phyloP scores from a whole-genome alignment of 139 green algal genomes.

The Helicosporidium sp. region DNA sequence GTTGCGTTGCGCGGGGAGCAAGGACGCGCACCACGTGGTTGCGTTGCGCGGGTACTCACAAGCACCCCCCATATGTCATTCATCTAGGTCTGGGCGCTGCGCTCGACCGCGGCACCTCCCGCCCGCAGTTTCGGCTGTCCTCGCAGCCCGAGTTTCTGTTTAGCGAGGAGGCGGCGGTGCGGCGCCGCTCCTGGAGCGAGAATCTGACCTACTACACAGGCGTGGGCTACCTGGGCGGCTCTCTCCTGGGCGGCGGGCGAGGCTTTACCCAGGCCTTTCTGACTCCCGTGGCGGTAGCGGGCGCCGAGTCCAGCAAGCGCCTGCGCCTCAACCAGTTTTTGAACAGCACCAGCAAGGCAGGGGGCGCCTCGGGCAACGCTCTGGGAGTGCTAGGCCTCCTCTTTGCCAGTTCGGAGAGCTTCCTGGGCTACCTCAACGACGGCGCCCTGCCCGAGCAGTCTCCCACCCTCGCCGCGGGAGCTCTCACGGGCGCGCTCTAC shows the following conservation, averaged over 20 bases:
- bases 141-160: slow-evolving; percentile 72
- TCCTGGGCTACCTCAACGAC: slow-evolving; percentile 34
- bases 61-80: background rate
- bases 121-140: slow-evolving; percentile 45
- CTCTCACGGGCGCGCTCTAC: slow-evolving; percentile 45
- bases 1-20: no score
- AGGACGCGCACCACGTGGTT: no score
- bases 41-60: background rate
- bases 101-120: no score
- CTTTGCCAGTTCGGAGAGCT: slow-evolving; percentile 43
- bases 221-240: slow-evolving; percentile 58
- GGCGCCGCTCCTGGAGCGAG: slow-evolving; percentile 54
- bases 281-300: slow-evolving; percentile 13
- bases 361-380: slow-evolving; percentile 48
- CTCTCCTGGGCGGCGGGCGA: slow-evolving; percentile 23
- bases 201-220: slow-evolving; percentile 83
- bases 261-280: slow-evolving; percentile 15
- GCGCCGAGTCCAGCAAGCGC: slow-evolving; percentile 13
- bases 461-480: slow-evolving; percentile 41
- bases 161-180: slow-evolving; percentile 54
- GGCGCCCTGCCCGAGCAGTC: slow-evolving; percentile 35
- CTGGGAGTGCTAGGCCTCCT: slow-evolving; percentile 56
- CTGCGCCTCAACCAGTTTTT: slow-evolving; percentile 51
- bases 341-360: slow-evolving; percentile 40
- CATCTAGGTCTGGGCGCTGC: slow-evolving; percentile 19